Percentiles rank a stretch among this genome's conserved stretches.
Evolutionary conservation across 1,284 basidiomycete genomes (phyloP).

Genomic region (Malassezia equina): DNA sequence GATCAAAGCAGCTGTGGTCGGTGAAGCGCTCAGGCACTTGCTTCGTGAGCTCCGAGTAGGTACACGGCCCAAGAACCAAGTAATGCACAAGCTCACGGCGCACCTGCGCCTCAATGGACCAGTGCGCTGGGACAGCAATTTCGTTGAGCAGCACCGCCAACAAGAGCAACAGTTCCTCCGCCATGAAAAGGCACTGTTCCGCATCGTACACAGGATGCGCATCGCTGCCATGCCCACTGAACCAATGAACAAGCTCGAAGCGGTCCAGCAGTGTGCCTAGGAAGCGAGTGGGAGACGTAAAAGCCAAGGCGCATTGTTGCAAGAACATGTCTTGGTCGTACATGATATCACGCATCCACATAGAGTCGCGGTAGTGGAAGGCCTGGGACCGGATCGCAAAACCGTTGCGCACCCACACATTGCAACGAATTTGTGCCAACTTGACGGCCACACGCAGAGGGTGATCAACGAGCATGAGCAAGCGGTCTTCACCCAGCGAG

Average conservation of each 20-base stretch:
- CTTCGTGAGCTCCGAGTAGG: slow-evolving; percentile 85
- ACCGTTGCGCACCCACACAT: slow-evolving; percentile 95
- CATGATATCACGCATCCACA: slow-evolving; percentile 76
- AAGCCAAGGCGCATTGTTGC: slow-evolving; percentile 61
- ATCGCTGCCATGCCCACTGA: slow-evolving; percentile 52
- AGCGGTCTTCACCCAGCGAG: slow-evolving; percentile 23
- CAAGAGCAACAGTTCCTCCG: slow-evolving; percentile 82
- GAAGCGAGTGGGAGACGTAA: slow-evolving; percentile 68
- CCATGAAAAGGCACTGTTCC: slow-evolving; percentile 66
- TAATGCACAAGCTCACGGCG: slow-evolving; percentile 81
- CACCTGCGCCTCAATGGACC: slow-evolving; percentile 61
- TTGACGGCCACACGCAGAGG: slow-evolving; percentile 44
- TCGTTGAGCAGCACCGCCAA: slow-evolving; percentile 80
- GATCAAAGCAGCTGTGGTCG: slow-evolving; percentile 75
- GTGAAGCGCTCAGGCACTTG: slow-evolving; percentile 79
- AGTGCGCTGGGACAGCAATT: slow-evolving; percentile 62
- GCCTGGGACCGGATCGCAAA: slow-evolving; percentile 88
- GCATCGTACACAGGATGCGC: slow-evolving; percentile 55
- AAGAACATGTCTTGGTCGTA: slow-evolving; percentile 94
- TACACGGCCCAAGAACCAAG: slow-evolving; percentile 73
- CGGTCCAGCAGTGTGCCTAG: slow-evolving; percentile 79
- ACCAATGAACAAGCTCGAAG: slow-evolving; percentile 71
- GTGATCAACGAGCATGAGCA: slow-evolving; percentile 35
- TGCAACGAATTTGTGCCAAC: slow-evolving; percentile 85
- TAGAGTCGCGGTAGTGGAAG: slow-evolving; percentile 92